Base-by-base conservation (phyloP, 2,329 filamentous ascomycete species). In the Neobulgaria alba region DNA sequence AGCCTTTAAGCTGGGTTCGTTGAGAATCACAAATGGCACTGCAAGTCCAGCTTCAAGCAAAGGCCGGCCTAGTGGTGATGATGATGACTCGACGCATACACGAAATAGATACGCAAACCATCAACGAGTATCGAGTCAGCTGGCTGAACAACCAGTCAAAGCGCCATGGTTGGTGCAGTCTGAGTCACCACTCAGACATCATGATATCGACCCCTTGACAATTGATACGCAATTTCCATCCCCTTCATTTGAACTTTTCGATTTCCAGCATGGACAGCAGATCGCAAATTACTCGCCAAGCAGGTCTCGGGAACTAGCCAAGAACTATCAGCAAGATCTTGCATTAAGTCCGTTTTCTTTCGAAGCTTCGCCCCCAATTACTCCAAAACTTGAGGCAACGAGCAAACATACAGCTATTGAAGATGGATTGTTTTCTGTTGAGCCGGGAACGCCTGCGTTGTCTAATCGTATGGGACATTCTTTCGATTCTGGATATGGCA, bases 1-100 rank as follows among this genome's bases (percentile, higher is more conserved):
- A 3, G 73, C 68, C 9, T 80, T 78, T 54, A 77, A 77, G 54
- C 69, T 78, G 39, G 78, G 78, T 2, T 75, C 75, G 2, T 53
- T 82, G 36, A 70, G 74, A 26, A 79, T 82, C 41, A 78, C 67
- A 16, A 82, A 82, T 56, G 77, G 75, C 10, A 63, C 65, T 3
- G 66, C 61, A 1, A 73, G 69, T 42, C 77, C 77, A 2, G 59
- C 62, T n/a, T 75, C 69, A 34, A 61, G 38, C 18, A 50, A 55
- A 2, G 41, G 42, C 3, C 39, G 48, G 36, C 43, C 51, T 8
- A 20, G 33, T 35, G 3, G 10, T 29, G 34, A 29, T 17, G 19
- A 18, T 3, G 29, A 37, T 4, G 26, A 23, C 17, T 12, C 3
- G 15, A 29, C 4, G 20, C n/a, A 8, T 10, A 10, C 14, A 18